Evolutionary conservation across 1,139 yeast species (phyloP).

Genomic region (Sugiyamaella paludigena): DNA sequence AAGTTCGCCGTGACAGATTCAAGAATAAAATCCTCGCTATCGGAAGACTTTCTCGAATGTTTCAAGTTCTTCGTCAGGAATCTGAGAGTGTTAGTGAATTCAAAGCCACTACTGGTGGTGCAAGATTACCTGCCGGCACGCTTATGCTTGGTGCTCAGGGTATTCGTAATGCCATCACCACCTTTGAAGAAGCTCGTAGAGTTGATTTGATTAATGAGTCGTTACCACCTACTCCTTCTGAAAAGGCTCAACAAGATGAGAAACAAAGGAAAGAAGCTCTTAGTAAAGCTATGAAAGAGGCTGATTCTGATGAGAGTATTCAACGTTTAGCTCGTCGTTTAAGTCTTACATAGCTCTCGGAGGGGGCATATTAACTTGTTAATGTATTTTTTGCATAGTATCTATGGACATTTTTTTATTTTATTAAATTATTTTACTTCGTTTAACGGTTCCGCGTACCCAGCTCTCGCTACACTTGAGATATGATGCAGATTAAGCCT

Average conservation of each 20-base stretch:
- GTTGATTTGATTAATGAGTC: conserved; percentile 87
- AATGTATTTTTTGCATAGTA: too few species aligned
- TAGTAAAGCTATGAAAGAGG: conserved; percentile 47
- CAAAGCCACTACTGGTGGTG: conserved; percentile 63
- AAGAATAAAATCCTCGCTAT: conserved; percentile 91
- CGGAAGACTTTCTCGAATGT: conserved; percentile 93
- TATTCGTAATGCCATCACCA: conserved; percentile 60
- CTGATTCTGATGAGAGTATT: conserved; percentile 37
- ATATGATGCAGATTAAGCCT: too few species aligned
- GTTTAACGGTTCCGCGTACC: too few species aligned
- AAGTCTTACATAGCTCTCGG: too few species aligned
- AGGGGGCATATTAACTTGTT: too few species aligned
- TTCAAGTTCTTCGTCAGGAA: conserved; percentile 83
- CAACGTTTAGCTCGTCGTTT: conserved; percentile 37
- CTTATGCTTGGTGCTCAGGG: conserved; percentile 82
- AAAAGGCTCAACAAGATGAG: conserved; percentile 47
- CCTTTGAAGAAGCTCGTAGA: conserved; percentile 80
- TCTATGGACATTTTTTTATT: too few species aligned
- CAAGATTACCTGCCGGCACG: conserved; percentile 79
- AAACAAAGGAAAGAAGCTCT: conserved; percentile 45
- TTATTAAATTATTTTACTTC: too few species aligned
- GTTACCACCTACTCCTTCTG: conserved; percentile 77
- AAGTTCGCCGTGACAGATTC: conserved; percentile 53
- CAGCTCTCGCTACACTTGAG: too few species aligned
- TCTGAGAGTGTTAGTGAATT: conserved; percentile 83